Conservation (phyloP, 1,284 basidiomycete species). For the Hypsizygus ulmarius region DNA sequence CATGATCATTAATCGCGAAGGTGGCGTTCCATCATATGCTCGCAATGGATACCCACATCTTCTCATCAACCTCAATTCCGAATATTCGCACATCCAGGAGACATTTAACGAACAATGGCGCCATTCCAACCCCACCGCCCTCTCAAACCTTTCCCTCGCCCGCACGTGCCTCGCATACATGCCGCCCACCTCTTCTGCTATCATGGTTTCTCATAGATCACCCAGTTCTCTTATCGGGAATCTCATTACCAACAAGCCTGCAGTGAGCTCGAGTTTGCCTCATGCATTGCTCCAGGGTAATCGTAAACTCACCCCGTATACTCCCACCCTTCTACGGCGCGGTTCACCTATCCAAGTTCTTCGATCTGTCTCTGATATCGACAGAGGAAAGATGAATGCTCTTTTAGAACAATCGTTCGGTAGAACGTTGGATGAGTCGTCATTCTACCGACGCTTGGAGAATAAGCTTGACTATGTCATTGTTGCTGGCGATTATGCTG, state of each 20-base stretch:
- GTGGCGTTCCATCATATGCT: slow-evolving; percentile 97
- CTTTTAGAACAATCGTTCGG: slow-evolving; percentile 89
- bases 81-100: slow-evolving; percentile 82
- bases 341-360: slow-evolving; percentile 88
- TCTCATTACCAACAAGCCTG: slow-evolving; percentile 97
- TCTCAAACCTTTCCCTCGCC: slow-evolving; percentile 87
- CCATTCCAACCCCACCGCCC: slow-evolving; percentile 79
- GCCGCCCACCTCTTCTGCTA: slow-evolving; percentile 89
- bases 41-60: slow-evolving; percentile 94
- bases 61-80: slow-evolving; percentile 91
- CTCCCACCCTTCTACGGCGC: slow-evolving; percentile 89
- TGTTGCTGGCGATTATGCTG: slow-evolving; percentile 94
- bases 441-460: slow-evolving; percentile 81
- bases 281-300: slow-evolving; percentile 88
- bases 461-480: slow-evolving; percentile 88
- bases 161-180: slow-evolving; percentile 89
- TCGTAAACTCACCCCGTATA: slow-evolving; percentile 82
- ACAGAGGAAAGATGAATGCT: slow-evolving; percentile 72
- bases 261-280: slow-evolving; percentile 91
- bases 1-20: slow-evolving; percentile 97
- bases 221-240: slow-evolving; percentile 95
- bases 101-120: slow-evolving; percentile 85
- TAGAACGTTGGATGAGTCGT: slow-evolving; percentile 67
- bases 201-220: slow-evolving; percentile 97
- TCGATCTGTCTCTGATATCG: slow-evolving; percentile 62